Conservation (phyloP, 345 rosid genomes). For the Garcia nutans region DNA sequence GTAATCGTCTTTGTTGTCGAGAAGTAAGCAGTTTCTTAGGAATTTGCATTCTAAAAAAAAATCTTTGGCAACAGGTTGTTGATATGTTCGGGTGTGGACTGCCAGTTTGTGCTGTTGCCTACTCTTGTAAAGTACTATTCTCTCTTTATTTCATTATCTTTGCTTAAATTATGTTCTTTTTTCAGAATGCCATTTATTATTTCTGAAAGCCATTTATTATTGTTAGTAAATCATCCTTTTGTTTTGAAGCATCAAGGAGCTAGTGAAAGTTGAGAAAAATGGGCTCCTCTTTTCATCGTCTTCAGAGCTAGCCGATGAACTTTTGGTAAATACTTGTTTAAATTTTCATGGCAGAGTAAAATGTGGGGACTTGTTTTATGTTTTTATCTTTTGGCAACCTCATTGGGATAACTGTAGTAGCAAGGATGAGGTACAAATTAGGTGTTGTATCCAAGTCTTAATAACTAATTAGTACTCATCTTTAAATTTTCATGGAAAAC, state of each 20-base stretch:
- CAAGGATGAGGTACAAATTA: not conserved
- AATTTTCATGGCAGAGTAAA: not conserved
- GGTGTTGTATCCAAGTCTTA: too few relatives aligned
- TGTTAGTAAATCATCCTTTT: not conserved
- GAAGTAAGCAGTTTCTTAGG: not conserved
- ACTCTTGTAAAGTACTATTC: slow-evolving; percentile 58
- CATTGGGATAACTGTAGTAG: not conserved
- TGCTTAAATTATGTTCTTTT: slow-evolving; percentile 1
- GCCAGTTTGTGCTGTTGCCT: slow-evolving; percentile 93
- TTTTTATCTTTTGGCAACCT: not conserved
- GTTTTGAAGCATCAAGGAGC: slow-evolving; percentile 71
- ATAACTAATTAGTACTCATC: too few relatives aligned
- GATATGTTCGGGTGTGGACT: slow-evolving; percentile 99
- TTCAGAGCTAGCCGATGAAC: slow-evolving; percentile 82
- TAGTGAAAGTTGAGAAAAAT: slow-evolving; percentile 70
- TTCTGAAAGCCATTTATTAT: not conserved
- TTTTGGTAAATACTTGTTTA: slow-evolving; percentile 47
- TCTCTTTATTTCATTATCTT: not conserved
- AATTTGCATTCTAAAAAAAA: not conserved
- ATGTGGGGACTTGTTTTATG: not conserved
- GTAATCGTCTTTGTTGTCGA: not conserved
- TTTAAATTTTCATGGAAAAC: too few relatives aligned
- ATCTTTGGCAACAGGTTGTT: slow-evolving; percentile 59
- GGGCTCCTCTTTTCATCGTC: slow-evolving; percentile 96
- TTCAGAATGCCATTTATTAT: not conserved